phyloP scores from a whole-genome alignment of 805 yeast genomes.

The Pichia manshurica region DNA sequence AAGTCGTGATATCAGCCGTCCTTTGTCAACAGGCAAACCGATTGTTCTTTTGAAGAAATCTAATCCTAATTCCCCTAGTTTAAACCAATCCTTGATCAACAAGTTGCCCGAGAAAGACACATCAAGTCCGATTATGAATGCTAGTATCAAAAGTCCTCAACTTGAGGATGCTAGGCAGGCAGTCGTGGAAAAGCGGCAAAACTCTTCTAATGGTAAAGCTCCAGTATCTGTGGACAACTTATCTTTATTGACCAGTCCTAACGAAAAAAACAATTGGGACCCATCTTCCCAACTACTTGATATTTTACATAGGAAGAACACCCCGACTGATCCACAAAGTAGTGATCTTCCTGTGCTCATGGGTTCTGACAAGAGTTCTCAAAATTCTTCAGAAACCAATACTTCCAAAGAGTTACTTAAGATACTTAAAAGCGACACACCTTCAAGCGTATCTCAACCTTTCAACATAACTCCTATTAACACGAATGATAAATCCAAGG shows the following conservation, averaged over 20 bases:
- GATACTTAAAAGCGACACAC: not conserved
- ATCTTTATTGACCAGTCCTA: constrained; percentile 3
- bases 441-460: too few species aligned
- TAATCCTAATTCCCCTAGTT: not conserved
- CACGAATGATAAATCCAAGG: constrained; percentile 1
- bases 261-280: constrained; percentile 1
- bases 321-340: not conserved
- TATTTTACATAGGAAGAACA: constrained; percentile 7
- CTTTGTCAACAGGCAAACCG: constrained; percentile 7
- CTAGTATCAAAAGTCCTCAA: not conserved
- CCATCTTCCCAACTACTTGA: constrained; percentile 12
- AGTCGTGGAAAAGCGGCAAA: not conserved
- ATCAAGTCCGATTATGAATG: not conserved
- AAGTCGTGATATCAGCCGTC: constrained; percentile 3
- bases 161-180: not conserved
- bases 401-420: not conserved
- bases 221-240: constrained; percentile 5
- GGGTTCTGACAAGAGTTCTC: not conserved
- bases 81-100: not conserved
- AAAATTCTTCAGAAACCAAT: not conserved
- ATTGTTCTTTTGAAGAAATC: constrained; percentile 12
- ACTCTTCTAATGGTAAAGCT: not conserved
- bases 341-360: not conserved
- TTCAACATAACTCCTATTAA: too few species aligned
- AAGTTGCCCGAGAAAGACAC: not conserved